These are phyloP conservation scores for Dendrothele bispora DNA, from an alignment of 768 basidiomycete genomes.

Conservation along the genomic window DNA sequence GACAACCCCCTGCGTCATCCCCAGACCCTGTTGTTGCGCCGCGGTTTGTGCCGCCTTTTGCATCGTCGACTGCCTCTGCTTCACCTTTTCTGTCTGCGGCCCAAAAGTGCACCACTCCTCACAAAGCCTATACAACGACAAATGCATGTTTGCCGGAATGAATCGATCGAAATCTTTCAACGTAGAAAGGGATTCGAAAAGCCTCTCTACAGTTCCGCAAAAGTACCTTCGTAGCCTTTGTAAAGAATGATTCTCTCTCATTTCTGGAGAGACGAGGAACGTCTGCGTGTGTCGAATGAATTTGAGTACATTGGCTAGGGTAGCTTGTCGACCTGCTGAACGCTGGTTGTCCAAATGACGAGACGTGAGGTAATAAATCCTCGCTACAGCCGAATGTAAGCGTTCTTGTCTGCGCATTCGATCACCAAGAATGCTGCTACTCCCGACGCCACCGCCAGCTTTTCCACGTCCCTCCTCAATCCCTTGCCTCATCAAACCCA, in stretches of 20 bases:
- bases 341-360: slow-evolving; percentile 71
- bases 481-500: slow-evolving; percentile 52
- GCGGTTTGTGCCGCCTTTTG: slow-evolving; percentile 61
- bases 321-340: slow-evolving; percentile 66
- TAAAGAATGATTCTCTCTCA: slow-evolving; percentile 72
- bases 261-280: slow-evolving; percentile 71
- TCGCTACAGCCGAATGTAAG: slow-evolving; percentile 82
- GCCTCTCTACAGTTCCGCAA: slow-evolving; percentile 83
- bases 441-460: too few species aligned
- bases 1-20: slow-evolving; percentile 54
- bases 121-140: slow-evolving; percentile 80
- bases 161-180: slow-evolving; percentile 78
- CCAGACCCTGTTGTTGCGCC: too few species aligned
- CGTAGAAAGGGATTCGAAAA: slow-evolving; percentile 74
- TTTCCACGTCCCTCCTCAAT: slow-evolving; percentile 63
- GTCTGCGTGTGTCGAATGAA: slow-evolving; percentile 83
- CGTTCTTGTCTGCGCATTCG: slow-evolving; percentile 74
- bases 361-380: slow-evolving; percentile 86
- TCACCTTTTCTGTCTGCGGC: slow-evolving; percentile 67
- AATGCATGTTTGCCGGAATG: slow-evolving; percentile 70
- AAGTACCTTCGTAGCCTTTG: slow-evolving; percentile 88
- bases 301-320: slow-evolving; percentile 77
- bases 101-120: slow-evolving; percentile 95
- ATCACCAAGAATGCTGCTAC: slow-evolving; percentile 47
- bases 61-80: slow-evolving; percentile 70